phyloP scores from a whole-genome alignment of 768 basidiomycete species.

The Daedaleopsis sinensis region DNA sequence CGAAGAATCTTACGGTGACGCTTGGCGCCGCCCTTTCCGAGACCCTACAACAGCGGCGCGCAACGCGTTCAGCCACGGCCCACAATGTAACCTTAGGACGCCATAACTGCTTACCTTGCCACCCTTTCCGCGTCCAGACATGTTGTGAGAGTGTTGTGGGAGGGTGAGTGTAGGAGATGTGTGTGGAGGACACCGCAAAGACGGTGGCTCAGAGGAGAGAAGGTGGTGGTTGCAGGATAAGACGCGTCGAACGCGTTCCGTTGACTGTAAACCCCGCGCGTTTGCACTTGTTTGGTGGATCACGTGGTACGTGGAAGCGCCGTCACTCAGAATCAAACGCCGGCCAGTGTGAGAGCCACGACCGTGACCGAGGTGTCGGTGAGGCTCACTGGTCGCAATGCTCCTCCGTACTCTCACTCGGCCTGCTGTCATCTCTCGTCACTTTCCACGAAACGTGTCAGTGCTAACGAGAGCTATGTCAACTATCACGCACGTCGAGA shows the following conservation, averaged over 20 bases:
- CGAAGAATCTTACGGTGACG: slow-evolving; percentile 81
- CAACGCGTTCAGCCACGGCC: background rate
- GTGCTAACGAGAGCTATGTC: slow-evolving; percentile 40
- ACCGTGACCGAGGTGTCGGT: background rate
- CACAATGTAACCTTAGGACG: background rate
- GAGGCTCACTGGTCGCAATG: slow-evolving; percentile 11
- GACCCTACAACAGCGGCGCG: slow-evolving; percentile 46
- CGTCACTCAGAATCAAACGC: slow-evolving; percentile 13
- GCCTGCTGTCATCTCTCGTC: slow-evolving; percentile 14
- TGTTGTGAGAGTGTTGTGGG: slow-evolving; percentile 34
- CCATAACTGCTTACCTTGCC: slow-evolving; percentile 53
- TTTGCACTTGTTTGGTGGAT: slow-evolving; percentile 21
- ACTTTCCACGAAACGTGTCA: slow-evolving; percentile 11
- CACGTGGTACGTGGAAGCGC: slow-evolving; percentile 20
- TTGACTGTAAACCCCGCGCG: slow-evolving; percentile 14
- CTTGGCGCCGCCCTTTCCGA: slow-evolving; percentile 80
- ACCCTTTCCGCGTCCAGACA: slow-evolving; percentile 83
- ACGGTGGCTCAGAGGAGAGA: slow-evolving; percentile 12
- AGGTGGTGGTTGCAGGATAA: slow-evolving; percentile 20
- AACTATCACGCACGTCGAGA: slow-evolving; percentile 65
- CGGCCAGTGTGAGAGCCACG: slow-evolving; percentile 1
- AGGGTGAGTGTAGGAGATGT: slow-evolving; percentile 16
- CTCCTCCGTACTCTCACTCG: slow-evolving; percentile 19
- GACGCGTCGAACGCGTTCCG: slow-evolving; percentile 25
- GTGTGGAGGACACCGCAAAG: slow-evolving; percentile 9